Evolutionary conservation across 2,329 filamentous ascomycete species (phyloP), one percentile per base, ranked within the genome.

Genomic region (Ophiostoma tasmaniense): DNA sequence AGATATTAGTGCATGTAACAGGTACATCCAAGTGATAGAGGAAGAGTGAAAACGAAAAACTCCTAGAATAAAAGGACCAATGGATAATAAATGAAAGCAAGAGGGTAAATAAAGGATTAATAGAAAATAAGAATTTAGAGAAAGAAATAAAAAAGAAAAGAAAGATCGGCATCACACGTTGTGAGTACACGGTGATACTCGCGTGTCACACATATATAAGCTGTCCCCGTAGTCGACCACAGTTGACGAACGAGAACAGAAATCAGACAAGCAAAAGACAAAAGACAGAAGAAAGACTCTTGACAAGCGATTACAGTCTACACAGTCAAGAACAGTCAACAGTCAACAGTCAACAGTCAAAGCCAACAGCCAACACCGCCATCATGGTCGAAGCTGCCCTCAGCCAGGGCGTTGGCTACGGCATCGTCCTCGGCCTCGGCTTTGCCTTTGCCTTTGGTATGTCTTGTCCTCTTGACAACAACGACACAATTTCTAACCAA

Each of bases 361-460:
- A n/a, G n/a, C n/a, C n/a, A n/a, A n/a, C n/a, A n/a, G n/a, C n/a
- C n/a, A n/a, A n/a, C n/a, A n/a, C 61, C 33, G 61, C n/a, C 67
- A 75, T 67, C 65, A 77, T 76, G 75, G 72, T 71, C 67, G 71
- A 72, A 2, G 72, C 80, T 28, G 79, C 84, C 37, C 76, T 85
- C 20, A 79, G 79, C 72, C 86, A 90, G 75, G 87, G 85, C 69
- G 89, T 88, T 71, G 90, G 91, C 75, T 93, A 93, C 84, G 90
- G 90, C 75, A 88, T 93, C 73, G 86, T 93, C 66, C 79, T 93
- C 42, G 90, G 90, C 22, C 78, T 93, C 20, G 90, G 91, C 25
- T 87, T 90, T 74, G 83, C 85, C 33, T 93, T 93, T 78, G 89
- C 90, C 52, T 80, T 93, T 70, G 87, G 89, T 76, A 55, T n/a